phyloP scores from a whole-genome alignment of 169 alveolate species.

The Plasmodium coatneyi region DNA sequence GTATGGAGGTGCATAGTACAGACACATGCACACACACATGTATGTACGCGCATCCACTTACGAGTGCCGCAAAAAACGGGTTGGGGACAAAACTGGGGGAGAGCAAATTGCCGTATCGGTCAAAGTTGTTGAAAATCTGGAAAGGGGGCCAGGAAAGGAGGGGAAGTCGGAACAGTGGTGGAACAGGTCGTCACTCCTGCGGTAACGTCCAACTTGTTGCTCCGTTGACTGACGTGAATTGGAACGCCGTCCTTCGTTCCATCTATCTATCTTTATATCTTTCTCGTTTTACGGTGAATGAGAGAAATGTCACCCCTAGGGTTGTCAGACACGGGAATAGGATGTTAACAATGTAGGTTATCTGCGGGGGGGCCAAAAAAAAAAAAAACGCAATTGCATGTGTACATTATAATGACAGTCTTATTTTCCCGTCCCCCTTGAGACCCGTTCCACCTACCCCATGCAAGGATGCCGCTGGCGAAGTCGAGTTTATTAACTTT shows the following conservation, averaged over 20 bases:
- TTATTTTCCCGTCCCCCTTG: not conserved
- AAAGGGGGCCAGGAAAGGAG: not conserved
- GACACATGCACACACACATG: not conserved
- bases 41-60: not conserved
- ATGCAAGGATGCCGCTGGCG: conserved; percentile 70
- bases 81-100: conserved; percentile 44
- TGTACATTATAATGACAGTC: not conserved
- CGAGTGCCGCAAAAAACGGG: conserved; percentile 62
- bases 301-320: conserved; percentile 21
- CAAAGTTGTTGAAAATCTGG: conserved; percentile 56
- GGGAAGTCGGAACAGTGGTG: not conserved
- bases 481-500: conserved; percentile 52
- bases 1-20: not conserved
- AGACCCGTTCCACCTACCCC: conserved; percentile 36
- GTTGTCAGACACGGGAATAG: conserved; percentile 60
- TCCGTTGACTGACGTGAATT: not conserved
- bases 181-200: not conserved
- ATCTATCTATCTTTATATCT: not conserved
- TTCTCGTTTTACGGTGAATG: conserved; percentile 34
- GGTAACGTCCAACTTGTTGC: not conserved
- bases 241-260: not conserved
- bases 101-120: conserved; percentile 18
- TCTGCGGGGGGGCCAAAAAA: not conserved
- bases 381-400: not conserved
- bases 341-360: conserved; percentile 51